Conservation (phyloP, 352 stramenopile genomes). For the Globisporangium iwayamae region DNA sequence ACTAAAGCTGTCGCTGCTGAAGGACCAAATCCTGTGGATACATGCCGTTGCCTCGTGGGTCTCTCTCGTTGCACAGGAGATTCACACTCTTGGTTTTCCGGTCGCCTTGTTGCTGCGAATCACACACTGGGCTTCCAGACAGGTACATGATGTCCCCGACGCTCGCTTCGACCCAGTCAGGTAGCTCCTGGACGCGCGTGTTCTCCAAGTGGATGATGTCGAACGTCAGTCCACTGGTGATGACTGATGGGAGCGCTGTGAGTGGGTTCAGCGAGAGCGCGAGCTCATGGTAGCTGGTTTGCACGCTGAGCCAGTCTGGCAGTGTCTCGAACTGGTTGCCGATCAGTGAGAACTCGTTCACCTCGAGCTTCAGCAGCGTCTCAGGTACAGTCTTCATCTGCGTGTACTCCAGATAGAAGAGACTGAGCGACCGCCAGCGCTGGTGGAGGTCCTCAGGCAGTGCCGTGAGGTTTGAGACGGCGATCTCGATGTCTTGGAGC, state of each 20-base stretch:
- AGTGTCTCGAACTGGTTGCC: constrained; percentile 10
- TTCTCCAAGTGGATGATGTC: constrained; percentile 20
- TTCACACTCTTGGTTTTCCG: not conserved
- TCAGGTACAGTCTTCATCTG: constrained; percentile 4
- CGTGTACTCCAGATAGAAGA: constrained; percentile 25
- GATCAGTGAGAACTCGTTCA: constrained; percentile 16
- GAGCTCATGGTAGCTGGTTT: constrained; percentile 21
- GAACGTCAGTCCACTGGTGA: constrained; percentile 9
- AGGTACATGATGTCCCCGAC: constrained; percentile 7
- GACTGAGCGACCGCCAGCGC: constrained; percentile 17
- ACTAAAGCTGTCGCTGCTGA: not conserved
- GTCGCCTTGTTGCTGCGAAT: no score
- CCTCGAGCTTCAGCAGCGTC: constrained; percentile 8
- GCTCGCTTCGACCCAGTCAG: constrained; percentile 15
- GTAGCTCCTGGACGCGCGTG: constrained; percentile 15
- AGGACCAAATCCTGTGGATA: constrained; percentile 9
- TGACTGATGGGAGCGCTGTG: constrained; percentile 5
- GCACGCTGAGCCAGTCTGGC: constrained; percentile 6
- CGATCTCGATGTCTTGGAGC: constrained; percentile 29
- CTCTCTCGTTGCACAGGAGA: constrained; percentile 5
- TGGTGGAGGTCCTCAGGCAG: constrained; percentile 18
- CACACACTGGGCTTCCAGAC: not conserved
- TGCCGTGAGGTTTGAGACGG: constrained; percentile 20
- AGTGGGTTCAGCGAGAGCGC: constrained; percentile 25
- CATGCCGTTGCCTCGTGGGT: constrained; percentile 7